A percentile compares a stretch with the other conserved stretches of the same genome.
phyloP scores from a whole-genome alignment of 257 asterid genomes.

The Jacaranda mimosifolia region DNA sequence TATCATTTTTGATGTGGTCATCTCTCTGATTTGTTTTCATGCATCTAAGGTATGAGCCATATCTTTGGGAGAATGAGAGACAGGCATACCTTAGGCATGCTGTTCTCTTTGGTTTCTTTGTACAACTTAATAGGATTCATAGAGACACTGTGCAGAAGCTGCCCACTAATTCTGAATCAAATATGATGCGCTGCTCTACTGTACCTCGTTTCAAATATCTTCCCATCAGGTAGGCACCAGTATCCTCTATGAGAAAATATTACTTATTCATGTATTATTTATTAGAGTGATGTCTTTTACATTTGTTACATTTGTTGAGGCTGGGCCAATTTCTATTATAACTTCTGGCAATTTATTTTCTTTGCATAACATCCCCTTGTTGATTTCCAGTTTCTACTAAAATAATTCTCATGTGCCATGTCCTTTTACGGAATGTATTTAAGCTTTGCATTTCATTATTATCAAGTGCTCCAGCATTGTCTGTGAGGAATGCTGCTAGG shows the following conservation, averaged over 20 bases:
- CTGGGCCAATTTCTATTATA: neutral
- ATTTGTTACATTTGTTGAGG: neutral
- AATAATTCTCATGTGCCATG: conserved; percentile 13
- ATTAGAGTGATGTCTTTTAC: neutral
- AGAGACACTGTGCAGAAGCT: conserved; percentile 77
- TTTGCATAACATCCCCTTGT: neutral
- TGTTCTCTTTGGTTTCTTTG: conserved; percentile 94
- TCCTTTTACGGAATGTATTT: conserved; percentile 31
- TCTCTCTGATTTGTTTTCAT: conserved; percentile 38
- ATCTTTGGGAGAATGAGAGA: conserved; percentile 94
- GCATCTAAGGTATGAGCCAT: conserved; percentile 87
- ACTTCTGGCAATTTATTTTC: neutral
- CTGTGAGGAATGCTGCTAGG: conserved; percentile 70
- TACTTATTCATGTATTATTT: conserved; percentile 12
- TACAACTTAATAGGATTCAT: conserved; percentile 87
- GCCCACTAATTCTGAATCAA: conserved; percentile 90
- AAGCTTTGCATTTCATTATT: conserved; percentile 24
- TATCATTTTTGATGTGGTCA: conserved; percentile 14
- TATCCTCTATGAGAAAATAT: conserved; percentile 30
- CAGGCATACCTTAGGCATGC: conserved; percentile 94
- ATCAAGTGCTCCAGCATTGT: conserved; percentile 92
- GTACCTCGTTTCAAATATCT: conserved; percentile 99
- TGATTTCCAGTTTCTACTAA: conserved; percentile 17
- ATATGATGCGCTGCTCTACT: conserved; percentile 90
- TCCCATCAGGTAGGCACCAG: conserved; percentile 82